A percentile compares a stretch with the other conserved stretches of the same genome.
phyloP scores from a whole-genome alignment of 352 stramenopile species.

The Pythium plurisporium region DNA sequence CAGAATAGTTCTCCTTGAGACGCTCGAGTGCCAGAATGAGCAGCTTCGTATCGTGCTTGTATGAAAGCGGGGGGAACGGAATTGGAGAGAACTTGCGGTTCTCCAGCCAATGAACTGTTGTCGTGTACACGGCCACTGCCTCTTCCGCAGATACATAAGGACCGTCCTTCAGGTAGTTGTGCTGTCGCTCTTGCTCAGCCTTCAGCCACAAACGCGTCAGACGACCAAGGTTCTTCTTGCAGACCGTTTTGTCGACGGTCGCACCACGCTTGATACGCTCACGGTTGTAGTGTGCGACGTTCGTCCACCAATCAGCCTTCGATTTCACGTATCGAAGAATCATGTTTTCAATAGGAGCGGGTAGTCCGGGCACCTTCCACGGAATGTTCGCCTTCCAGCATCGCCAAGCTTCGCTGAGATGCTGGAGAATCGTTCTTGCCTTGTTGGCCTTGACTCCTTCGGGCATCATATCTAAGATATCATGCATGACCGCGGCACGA shows the following conservation, averaged over 20 bases:
- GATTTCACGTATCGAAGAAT: conserved; percentile 99
- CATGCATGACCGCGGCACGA: conserved; percentile 99
- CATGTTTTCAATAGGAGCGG: conserved; percentile 99
- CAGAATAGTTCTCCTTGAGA: conserved; percentile 98
- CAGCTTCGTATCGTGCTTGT: conserved; percentile 99
- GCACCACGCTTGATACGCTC: conserved; percentile 99
- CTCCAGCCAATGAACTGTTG: conserved; percentile 99
- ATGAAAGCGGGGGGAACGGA: conserved; percentile 98
- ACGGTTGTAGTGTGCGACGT: conserved; percentile 99
- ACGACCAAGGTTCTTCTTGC: conserved; percentile 99
- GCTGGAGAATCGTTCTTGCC: conserved; percentile 96
- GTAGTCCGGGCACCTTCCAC: conserved; percentile 99
- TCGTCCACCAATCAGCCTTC: conserved; percentile 98
- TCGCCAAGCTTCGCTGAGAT: conserved; percentile 98
- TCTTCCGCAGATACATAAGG: conserved; percentile 99
- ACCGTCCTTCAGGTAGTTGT: conserved; percentile 99
- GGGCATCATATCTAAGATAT: conserved; percentile 99
- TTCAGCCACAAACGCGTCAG: conserved; percentile 99
- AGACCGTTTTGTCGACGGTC: conserved; percentile 99
- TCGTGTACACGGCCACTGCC: conserved; percentile 99
- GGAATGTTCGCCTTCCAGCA: conserved; percentile 99
- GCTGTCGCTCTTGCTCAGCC: conserved; percentile 99
- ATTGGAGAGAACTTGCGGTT: conserved; percentile 99
- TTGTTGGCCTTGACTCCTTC: conserved; percentile 99
- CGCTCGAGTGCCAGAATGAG: conserved; percentile 98